Base-by-base conservation (phyloP, 345 rosid species). In the Clausena lansium region DNA sequence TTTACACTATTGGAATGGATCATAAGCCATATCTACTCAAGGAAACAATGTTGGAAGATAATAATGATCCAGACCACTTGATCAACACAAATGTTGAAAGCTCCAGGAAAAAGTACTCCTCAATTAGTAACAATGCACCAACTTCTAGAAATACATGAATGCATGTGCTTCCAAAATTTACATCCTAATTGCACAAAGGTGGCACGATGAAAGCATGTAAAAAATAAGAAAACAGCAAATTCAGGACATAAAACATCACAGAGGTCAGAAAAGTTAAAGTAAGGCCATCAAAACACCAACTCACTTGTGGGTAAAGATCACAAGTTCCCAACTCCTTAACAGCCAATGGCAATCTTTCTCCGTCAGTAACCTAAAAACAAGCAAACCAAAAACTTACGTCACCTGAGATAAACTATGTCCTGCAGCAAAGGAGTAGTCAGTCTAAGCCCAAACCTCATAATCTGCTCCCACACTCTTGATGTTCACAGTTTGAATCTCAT, bases 261-360 rank as follows among this genome's bases (percentile, higher is more conserved):
- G 61, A 27, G 50, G 57, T 68, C 30, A 13, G 61, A 27, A 39
- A 63, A 76, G 33, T 64, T 62, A 76, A 75, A 86, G 7, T 11
- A 24, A 74, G 57, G 28, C 60, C 54, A 71, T 80, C 45, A 86
- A 74, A 78, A 55, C 30, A 73, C 33, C 39, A 58, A 88, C 92
- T 89, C 84, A 96, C 99, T 82, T 97, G 99, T 69, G 99, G 99
- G 83, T 97, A 97, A 77, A 97, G 99, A 87, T 97, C 99, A 78
- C 99, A 97, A 59, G 96, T 97, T 78, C 99, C 99, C 90, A 97
- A 76, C 87, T 97, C 99, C 88, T 97, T 97, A 64, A 97, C 98
- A 83, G 96, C 92, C 89, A 94, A 78, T 32, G 99, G 99, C 88
- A 97, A 86, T 81, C 99, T 89, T 86, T 97, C 99, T 83, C 98